These are phyloP conservation scores for Garcia nutans DNA, from an alignment of 345 rosid species.

Conservation along the genomic window DNA sequence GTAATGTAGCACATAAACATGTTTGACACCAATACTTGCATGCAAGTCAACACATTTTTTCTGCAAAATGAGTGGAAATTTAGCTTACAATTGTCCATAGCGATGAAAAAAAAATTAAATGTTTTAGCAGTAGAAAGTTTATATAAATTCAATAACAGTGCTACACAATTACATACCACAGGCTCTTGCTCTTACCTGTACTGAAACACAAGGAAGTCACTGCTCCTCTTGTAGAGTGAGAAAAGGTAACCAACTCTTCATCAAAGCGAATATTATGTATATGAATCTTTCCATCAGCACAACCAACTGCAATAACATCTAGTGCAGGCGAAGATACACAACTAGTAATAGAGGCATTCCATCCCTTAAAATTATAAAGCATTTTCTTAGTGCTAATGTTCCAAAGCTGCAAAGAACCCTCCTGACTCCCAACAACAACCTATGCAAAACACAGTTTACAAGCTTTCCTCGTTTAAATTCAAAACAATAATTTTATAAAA, in stretches of 20 bases:
- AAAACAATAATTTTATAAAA: not conserved
- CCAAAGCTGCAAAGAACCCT: conserved; percentile 93
- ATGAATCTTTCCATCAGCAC: conserved; percentile 91
- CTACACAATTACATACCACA: not conserved
- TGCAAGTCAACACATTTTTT: not conserved
- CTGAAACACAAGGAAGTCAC: conserved; percentile 80
- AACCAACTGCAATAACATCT: conserved; percentile 91
- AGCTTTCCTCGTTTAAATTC: not conserved
- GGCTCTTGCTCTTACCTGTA: conserved; percentile 47
- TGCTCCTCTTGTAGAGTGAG: conserved; percentile 79
- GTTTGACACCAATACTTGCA: not conserved
- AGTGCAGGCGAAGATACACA: conserved; percentile 94
- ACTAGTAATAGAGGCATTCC: conserved; percentile 69
- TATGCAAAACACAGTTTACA: conserved; percentile 23
- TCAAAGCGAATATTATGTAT: conserved; percentile 75
- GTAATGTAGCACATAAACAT: not conserved
- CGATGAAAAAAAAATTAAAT: not conserved
- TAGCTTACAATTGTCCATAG: not conserved
- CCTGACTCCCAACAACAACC: conserved; percentile 85
- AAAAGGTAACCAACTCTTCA: conserved; percentile 69
- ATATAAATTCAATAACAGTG: not conserved
- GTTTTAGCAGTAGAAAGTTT: not conserved
- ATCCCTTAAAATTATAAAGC: conserved; percentile 75
- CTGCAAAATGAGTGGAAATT: not conserved
- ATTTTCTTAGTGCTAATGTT: conserved; percentile 85